Base-by-base conservation (phyloP, 306 rosid genomes). In the Gastrolobium bilobum region DNA sequence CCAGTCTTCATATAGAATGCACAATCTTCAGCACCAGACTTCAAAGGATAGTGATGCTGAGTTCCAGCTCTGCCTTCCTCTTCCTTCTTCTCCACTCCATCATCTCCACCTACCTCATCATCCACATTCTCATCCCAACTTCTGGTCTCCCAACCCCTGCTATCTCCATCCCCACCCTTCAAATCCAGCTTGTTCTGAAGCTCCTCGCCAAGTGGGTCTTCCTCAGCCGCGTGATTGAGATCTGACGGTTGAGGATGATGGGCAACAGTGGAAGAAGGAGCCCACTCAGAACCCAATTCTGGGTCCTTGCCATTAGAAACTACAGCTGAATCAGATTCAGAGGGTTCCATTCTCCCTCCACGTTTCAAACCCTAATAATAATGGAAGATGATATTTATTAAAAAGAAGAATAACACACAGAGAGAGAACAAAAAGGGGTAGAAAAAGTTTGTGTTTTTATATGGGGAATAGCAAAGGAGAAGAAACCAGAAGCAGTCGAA, bases 1-100 rank as follows among this genome's bases (percentile, higher is more conserved):
- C 99, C 94, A 42, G 97, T 96, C 86, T 87, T 96, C 35, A 96
- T 86, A 77, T 91, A 96, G 78, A 76, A 96, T 4, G 96, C 58
- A 74, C 99, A 96, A 79, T 93, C 99, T 81, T 89, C 96, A 44
- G 99, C 99, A 33, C 91, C 99, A 1, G 97, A 96, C 80, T 98
- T 86, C 84, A 91, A 83, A 1, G 99, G 99, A 35, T 84, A 88
- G 66, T 87, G 92, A 8, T 20, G 26, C 26, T 76, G 81, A 44
- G 76, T 20, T 38, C 59, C 43, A 71, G 78, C 82, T 50, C 77
- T 51, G 43, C 2, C 78, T 52, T 30, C 43, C 46, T 67, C 84
- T 52, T 69, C 85, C 40, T 46, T 73, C 42, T 77, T 57, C 67
- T 71, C 84, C 52, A 4, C 76, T 44, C 42, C 82, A 79, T 60